A percentile compares a stretch with the other conserved stretches of the same genome.
These are phyloP conservation scores for Glycine tomentella DNA, from an alignment of 306 rosid genomes.

Conservation along the genomic window DNA sequence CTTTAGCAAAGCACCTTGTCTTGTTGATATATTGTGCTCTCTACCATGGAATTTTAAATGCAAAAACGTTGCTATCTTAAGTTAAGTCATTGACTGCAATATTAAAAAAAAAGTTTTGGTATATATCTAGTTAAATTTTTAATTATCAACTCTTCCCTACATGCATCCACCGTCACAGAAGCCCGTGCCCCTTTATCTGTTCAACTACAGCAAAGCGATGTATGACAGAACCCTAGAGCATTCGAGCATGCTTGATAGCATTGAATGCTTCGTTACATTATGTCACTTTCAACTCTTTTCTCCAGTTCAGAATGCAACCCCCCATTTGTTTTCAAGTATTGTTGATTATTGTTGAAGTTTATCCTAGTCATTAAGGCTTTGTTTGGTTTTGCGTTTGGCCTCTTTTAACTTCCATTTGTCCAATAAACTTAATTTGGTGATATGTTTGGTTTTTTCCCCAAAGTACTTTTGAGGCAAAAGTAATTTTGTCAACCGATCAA, in stretches of 20 bases:
- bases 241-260: not conserved
- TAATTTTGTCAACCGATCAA: too few species aligned
- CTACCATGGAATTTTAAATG: conserved; percentile 20
- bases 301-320: not conserved
- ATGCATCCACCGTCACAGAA: not conserved
- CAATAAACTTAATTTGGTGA: too few species aligned
- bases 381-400: too few species aligned
- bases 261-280: not conserved
- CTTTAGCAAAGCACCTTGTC: conserved; percentile 48
- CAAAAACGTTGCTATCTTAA: conserved; percentile 5
- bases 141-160: conserved; percentile 7
- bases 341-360: not conserved
- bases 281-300: not conserved
- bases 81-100: not conserved
- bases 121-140: not conserved
- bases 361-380: not conserved
- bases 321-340: conserved; percentile 2
- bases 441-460: too few species aligned
- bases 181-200: not conserved
- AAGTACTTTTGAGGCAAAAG: too few species aligned
- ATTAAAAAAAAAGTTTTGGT: not conserved
- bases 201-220: not conserved
- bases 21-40: conserved; percentile 41
- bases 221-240: not conserved
- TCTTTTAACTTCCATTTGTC: too few species aligned